A percentile compares a stretch with the other conserved stretches of the same genome.
Conservation (phyloP, 2,329 filamentous ascomycete species). For the Periconia macrospinosa region DNA sequence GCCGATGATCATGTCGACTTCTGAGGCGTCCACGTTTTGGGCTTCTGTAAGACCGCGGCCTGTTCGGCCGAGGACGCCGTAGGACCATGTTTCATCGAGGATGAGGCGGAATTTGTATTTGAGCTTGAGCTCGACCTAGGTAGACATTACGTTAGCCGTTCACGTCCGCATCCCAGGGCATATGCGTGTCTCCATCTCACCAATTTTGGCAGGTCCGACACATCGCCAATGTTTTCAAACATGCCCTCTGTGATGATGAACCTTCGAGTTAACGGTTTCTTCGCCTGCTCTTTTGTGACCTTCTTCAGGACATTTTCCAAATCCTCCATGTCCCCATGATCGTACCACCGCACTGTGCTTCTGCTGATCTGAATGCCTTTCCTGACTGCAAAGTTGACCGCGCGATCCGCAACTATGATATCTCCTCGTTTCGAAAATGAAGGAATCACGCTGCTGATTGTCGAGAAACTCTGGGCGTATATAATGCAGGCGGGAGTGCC, state of each 20-base stretch:
- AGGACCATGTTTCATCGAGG: conserved; percentile 96
- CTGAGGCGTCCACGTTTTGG: conserved; percentile 89
- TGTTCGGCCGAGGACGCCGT: conserved; percentile 88
- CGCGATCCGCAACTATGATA: conserved; percentile 92
- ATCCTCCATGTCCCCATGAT: conserved; percentile 95
- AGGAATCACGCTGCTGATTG: conserved; percentile 94
- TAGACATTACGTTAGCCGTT: not conserved
- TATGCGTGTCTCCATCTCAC: conserved; percentile 51
- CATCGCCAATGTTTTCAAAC: conserved; percentile 88
- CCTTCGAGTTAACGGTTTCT: conserved; percentile 84
- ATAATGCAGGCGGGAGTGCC: conserved; percentile 89
- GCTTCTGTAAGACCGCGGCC: conserved; percentile 93
- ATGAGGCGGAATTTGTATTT: conserved; percentile 98
- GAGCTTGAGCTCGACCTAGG: conserved; percentile 83
- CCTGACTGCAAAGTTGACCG: conserved; percentile 89
- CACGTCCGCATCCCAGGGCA: conserved; percentile 7
- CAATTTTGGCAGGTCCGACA: conserved; percentile 80
- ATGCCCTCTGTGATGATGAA: conserved; percentile 96
- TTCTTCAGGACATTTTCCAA: conserved; percentile 82
- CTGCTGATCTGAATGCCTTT: conserved; percentile 92
- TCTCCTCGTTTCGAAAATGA: conserved; percentile 97
- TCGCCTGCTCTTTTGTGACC: conserved; percentile 83
- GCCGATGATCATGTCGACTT: conserved; percentile 97
- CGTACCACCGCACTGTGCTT: conserved; percentile 89
- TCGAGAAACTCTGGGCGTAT: conserved; percentile 94